Conservation (phyloP, 192 early-diverging fungal species). For the Podila epicladia region DNA sequence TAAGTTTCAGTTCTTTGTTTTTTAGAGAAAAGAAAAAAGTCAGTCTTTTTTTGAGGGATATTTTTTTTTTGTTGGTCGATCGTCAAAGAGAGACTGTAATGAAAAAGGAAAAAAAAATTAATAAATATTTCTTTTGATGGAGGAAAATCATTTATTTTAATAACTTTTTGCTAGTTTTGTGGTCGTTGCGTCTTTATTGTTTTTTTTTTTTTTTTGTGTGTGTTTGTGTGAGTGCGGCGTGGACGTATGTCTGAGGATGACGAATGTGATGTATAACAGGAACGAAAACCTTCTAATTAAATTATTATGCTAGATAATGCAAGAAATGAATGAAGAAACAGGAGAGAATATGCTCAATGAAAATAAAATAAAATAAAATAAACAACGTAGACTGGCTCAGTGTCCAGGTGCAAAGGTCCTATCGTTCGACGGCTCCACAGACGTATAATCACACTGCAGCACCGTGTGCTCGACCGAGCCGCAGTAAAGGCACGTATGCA, state of each 20-base stretch:
- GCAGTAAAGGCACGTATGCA: slow-evolving; percentile 45
- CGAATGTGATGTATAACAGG: too few species aligned
- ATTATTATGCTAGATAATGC: too few species aligned
- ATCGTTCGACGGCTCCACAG: slow-evolving; percentile 28
- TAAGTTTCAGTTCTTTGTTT: slow-evolving; percentile 10
- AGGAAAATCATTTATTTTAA: slow-evolving; percentile 10
- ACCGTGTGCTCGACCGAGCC: slow-evolving; percentile 38
- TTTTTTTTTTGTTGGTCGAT: background rate
- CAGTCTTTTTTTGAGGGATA: background rate
- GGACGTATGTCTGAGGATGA: too few species aligned
- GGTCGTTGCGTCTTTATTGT: background rate
- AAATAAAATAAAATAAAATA: background rate
- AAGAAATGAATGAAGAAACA: background rate
- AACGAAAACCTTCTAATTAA: too few species aligned
- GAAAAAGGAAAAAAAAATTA: slow-evolving; percentile 37
- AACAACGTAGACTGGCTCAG: background rate
- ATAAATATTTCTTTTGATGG: slow-evolving; percentile 40
- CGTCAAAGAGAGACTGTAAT: background rate
- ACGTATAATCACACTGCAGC: slow-evolving; percentile 42
- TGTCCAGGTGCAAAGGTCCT: background rate
- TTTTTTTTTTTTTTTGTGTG: slow-evolving; percentile 1
- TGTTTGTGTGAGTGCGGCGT: background rate
- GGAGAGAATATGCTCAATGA: background rate
- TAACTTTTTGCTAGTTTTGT: too few species aligned
- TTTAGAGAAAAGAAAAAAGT: slow-evolving; percentile 7